phyloP scores from a whole-genome alignment of 331 rosid genomes.

The Acacia pycnantha region DNA sequence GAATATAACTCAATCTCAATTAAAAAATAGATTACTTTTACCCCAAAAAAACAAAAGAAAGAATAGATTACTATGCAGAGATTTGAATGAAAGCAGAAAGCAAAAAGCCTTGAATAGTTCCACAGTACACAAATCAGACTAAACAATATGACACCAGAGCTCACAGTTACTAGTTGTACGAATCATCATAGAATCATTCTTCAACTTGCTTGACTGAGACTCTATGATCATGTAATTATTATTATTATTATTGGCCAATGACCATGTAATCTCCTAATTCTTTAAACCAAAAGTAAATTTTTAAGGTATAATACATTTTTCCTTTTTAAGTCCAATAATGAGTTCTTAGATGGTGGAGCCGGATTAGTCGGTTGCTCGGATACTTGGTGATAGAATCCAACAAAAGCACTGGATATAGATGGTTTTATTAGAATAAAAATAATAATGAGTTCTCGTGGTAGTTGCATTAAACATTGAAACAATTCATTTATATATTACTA shows the following conservation, averaged over 20 bases:
- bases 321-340: neutral
- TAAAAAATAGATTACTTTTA: neutral
- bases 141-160: neutral
- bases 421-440: no score
- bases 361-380: no score
- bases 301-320: neutral
- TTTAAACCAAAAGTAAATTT: neutral
- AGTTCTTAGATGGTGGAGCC: no score
- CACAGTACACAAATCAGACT: neutral
- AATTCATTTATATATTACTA: neutral
- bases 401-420: no score
- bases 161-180: neutral
- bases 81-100: neutral
- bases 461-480: neutral
- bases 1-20: conserved; percentile 4
- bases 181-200: neutral
- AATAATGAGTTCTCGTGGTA: neutral
- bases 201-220: neutral
- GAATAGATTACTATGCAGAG: neutral
- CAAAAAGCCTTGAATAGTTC: neutral
- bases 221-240: neutral
- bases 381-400: no score
- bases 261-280: neutral
- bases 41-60: no score
- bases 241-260: no score